phyloP scores from a whole-genome alignment of 768 basidiomycete species.

The Pisolithus microcarpus region DNA sequence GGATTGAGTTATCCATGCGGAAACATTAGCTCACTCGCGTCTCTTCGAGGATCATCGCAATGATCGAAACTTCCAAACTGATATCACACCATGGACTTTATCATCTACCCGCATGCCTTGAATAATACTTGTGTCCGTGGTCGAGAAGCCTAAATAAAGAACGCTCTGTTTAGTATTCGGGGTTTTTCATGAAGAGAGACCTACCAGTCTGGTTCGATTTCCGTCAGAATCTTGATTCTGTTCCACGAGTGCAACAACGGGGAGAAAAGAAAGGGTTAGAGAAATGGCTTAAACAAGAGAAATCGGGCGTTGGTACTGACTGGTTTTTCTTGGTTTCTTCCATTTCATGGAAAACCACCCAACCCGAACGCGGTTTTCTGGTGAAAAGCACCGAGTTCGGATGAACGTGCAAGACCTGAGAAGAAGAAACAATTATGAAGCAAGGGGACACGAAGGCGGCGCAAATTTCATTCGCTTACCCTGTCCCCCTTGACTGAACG shows the following conservation, averaged over 20 bases:
- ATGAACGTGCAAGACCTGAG: conserved; percentile 79
- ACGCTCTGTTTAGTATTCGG: not conserved
- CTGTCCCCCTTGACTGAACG: conserved; percentile 79
- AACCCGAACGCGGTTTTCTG: conserved; percentile 80
- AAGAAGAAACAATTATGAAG: not conserved
- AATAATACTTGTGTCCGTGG: conserved; percentile 42
- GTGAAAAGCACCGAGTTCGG: conserved; percentile 94
- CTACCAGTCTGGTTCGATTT: conserved; percentile 93
- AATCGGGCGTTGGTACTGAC: conserved; percentile 35
- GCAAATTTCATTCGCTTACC: conserved; percentile 35
- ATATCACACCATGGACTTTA: no score
- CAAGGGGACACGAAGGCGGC: no score
- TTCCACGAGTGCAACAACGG: not conserved
- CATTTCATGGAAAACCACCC: conserved; percentile 94
- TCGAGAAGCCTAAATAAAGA: conserved; percentile 35
- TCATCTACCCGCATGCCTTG: conserved; percentile 16
- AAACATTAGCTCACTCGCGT: no score
- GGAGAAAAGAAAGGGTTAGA: not conserved
- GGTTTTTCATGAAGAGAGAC: conserved; percentile 3
- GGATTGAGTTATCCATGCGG: no score
- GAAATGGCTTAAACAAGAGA: no score
- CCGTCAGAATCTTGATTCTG: conserved; percentile 88
- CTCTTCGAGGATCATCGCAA: no score
- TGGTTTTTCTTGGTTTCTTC: conserved; percentile 95
- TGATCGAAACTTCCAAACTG: no score